Conservation (phyloP, 2,329 filamentous ascomycete genomes). For the Penicillium sp. region DNA sequence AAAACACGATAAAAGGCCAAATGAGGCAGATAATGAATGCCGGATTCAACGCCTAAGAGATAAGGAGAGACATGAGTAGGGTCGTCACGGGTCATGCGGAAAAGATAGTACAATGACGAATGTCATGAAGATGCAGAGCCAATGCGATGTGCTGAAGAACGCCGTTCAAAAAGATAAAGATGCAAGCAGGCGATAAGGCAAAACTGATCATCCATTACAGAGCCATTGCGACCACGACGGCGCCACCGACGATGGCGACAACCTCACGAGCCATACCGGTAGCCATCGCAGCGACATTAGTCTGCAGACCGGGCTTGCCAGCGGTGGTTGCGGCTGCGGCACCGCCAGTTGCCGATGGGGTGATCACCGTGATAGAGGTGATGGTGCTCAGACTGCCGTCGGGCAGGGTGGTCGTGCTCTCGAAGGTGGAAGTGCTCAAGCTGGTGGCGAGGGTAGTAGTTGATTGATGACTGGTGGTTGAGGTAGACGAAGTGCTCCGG, state of each 20-base stretch:
- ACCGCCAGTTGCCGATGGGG: conserved; percentile 29
- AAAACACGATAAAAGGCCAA: neutral
- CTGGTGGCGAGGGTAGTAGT: conserved; percentile 26
- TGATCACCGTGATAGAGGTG: conserved; percentile 47
- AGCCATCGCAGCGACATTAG: conserved; percentile 30
- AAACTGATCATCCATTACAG: conserved; percentile 25
- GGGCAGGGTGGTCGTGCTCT: conserved; percentile 42
- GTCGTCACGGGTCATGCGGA: conserved; percentile 17
- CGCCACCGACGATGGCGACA: conserved; percentile 41
- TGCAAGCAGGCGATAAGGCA: neutral
- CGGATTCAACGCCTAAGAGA: conserved; percentile 3
- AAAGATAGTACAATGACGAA: conserved; percentile 24
- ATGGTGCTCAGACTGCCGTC: conserved; percentile 45
- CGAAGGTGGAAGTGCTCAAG: conserved; percentile 40
- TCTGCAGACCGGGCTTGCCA: conserved; percentile 41
- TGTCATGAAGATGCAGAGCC: conserved; percentile 14
- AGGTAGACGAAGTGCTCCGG: conserved; percentile 14
- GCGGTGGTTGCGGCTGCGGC: conserved; percentile 22
- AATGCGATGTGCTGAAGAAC: conserved; percentile 14
- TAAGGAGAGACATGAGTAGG: conserved; percentile 22
- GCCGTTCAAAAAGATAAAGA: conserved; percentile 2
- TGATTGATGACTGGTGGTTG: conserved; percentile 3
- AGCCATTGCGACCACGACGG: conserved; percentile 40
- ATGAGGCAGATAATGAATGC: neutral
- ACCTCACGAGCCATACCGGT: conserved; percentile 35